Evolutionary conservation across 192 early-diverging fungal genomes (phyloP).

Genomic region (Rhizophlyctis rosea): DNA sequence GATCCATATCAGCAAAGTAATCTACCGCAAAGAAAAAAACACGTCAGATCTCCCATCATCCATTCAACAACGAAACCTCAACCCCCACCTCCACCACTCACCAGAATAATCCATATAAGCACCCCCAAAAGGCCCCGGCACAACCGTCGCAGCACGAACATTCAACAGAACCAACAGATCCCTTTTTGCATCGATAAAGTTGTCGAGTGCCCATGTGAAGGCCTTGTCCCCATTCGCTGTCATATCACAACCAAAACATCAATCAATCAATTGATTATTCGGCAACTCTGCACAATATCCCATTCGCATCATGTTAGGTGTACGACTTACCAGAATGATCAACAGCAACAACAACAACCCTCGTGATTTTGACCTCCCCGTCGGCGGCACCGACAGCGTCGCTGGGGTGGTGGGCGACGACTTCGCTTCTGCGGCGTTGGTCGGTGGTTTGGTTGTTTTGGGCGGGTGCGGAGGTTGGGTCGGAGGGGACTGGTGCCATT

Average conservation of each 20-base stretch:
- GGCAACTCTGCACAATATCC: too few relatives aligned
- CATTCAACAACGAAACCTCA: too few relatives aligned
- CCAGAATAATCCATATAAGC: conserved; percentile 24
- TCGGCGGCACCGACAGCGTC: neutral
- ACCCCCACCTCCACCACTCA: too few relatives aligned
- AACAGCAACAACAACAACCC: neutral
- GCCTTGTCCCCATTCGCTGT: conserved; percentile 25
- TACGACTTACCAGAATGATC: neutral
- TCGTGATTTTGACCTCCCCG: neutral
- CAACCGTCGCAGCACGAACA: conserved; percentile 20
- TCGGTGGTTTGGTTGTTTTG: too few relatives aligned
- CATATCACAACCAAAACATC: too few relatives aligned
- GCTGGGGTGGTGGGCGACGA: neutral
- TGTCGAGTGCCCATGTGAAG: conserved; percentile 34
- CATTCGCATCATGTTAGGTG: too few relatives aligned
- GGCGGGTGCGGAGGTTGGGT: too few relatives aligned
- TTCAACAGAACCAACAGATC: conserved; percentile 42
- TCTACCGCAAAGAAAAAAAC: neutral
- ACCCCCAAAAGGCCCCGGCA: conserved; percentile 19
- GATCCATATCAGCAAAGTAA: neutral
- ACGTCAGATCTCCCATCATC: too few relatives aligned
- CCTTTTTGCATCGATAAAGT: conserved; percentile 27
- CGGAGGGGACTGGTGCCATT: too few relatives aligned
- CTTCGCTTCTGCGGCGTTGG: too few relatives aligned
- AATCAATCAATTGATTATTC: too few relatives aligned